Percentiles rank a stretch among this genome's conserved stretches.
These are phyloP conservation scores for Dryadomyces quercivorus DNA, from an alignment of 2,329 filamentous ascomycete genomes.

Conservation along the genomic window DNA sequence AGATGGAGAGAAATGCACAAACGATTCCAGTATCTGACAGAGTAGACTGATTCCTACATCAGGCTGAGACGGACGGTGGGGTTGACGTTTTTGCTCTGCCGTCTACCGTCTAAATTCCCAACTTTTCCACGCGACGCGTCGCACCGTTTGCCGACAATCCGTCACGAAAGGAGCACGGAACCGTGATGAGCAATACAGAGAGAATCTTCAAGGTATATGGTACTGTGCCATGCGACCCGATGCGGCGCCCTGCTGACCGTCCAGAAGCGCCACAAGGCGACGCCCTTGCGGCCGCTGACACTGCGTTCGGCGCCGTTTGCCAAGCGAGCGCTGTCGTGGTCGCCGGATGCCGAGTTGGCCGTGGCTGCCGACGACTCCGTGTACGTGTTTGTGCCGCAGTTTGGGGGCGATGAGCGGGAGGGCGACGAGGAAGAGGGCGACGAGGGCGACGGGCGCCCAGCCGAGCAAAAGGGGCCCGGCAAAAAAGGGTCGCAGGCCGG, in stretches of 20 bases:
- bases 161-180: no score
- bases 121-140: background rate
- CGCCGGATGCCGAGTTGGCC: constrained; percentile 44
- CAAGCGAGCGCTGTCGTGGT: constrained; percentile 35
- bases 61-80: no score
- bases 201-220: background rate
- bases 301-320: constrained; percentile 17
- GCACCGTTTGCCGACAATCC: background rate
- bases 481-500: constrained; percentile 9
- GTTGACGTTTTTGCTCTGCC: no score
- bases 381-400: constrained; percentile 38
- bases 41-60: no score
- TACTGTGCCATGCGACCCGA: background rate
- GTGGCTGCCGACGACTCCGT: constrained; percentile 44
- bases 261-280: constrained; percentile 3
- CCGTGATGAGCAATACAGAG: background rate
- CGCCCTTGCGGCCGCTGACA: constrained; percentile 27
- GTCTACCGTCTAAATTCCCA: no score
- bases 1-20: no score
- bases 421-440: constrained; percentile 1
- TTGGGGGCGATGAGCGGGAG: constrained; percentile 8
- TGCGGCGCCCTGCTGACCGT: background rate
- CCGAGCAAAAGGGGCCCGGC: constrained; percentile 16
- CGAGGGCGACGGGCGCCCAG: constrained; percentile 7
- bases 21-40: no score